A percentile compares a stretch with the other conserved stretches of the same genome.
Evolutionary conservation across 345 rosid genomes (phyloP).

Genomic region (sweet orange (Citrus sinensis)): DNA sequence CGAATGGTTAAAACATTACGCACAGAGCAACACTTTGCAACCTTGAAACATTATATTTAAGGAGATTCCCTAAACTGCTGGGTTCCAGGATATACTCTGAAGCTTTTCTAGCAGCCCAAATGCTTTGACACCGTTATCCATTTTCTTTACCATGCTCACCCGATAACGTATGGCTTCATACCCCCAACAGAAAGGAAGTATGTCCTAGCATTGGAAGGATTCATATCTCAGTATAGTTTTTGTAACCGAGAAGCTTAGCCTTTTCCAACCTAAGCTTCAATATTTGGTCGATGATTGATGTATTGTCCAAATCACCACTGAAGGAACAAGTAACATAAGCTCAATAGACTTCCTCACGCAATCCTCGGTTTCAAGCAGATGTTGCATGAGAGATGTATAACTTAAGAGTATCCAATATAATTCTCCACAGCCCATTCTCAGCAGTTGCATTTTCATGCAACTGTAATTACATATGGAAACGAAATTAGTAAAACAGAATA

Average conservation of each 20-base stretch:
- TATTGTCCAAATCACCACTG: slow-evolving; percentile 74
- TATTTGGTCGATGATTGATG: slow-evolving; percentile 61
- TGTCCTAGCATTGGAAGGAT: slow-evolving; percentile 1
- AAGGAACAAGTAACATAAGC: slow-evolving; percentile 71
- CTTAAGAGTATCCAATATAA: slow-evolving; percentile 84
- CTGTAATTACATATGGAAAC: no score
- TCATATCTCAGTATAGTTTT: slow-evolving; percentile 80
- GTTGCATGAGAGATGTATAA: slow-evolving; percentile 78
- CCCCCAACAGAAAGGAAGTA: slow-evolving; percentile 9
- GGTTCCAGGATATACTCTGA: slow-evolving; percentile 81
- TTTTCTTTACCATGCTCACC: slow-evolving; percentile 94
- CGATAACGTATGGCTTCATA: slow-evolving; percentile 21
- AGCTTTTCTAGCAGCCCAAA: slow-evolving; percentile 79
- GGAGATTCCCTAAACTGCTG: slow-evolving; percentile 74
- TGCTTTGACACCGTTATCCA: slow-evolving; percentile 91
- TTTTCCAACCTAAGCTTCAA: slow-evolving; percentile 74
- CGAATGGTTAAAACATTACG: no score
- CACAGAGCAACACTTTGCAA: neutral
- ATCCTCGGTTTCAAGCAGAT: slow-evolving; percentile 61
- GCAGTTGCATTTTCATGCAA: no score
- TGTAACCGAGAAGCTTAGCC: slow-evolving; percentile 73
- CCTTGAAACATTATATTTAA: neutral
- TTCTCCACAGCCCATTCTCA: slow-evolving; percentile 67
- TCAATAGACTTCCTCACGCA: slow-evolving; percentile 81
- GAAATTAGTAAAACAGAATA: no score